phyloP scores from a whole-genome alignment of 73 alveolate genomes.

The Stentor coeruleus region DNA sequence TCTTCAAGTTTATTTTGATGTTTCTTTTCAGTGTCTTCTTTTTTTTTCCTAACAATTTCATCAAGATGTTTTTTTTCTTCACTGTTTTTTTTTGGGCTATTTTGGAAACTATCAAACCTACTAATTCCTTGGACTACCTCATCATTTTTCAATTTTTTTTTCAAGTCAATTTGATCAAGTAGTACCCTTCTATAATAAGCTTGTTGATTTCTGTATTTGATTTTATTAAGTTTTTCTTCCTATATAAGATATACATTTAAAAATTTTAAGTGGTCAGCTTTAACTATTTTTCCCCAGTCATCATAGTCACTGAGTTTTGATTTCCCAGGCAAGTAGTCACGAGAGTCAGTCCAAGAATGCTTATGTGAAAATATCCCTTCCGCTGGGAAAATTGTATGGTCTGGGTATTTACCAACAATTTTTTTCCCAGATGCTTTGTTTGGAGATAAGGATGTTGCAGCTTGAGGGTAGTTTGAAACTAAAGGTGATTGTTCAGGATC shows the following conservation, averaged over 20 bases:
- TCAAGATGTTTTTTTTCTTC: neutral
- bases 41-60: neutral
- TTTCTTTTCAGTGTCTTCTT: neutral
- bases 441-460: too few species aligned
- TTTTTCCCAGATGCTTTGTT: neutral
- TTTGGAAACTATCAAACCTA: neutral
- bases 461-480: too few species aligned
- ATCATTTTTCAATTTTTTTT: too few species aligned
- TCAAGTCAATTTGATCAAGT: neutral
- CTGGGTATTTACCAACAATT: neutral
- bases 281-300: neutral
- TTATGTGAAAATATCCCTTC: neutral
- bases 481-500: too few species aligned
- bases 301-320: neutral
- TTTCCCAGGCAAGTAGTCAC: neutral
- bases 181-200: neutral
- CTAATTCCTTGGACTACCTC: too few species aligned
- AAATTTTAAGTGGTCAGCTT: neutral
- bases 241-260: neutral
- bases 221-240: neutral
- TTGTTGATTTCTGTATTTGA: neutral
- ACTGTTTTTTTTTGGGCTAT: neutral
- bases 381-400: neutral
- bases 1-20: neutral
- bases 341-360: too few species aligned